These are phyloP conservation scores for Aciculosporium take DNA, from an alignment of 2,329 filamentous ascomycete genomes.

Conservation along the genomic window DNA sequence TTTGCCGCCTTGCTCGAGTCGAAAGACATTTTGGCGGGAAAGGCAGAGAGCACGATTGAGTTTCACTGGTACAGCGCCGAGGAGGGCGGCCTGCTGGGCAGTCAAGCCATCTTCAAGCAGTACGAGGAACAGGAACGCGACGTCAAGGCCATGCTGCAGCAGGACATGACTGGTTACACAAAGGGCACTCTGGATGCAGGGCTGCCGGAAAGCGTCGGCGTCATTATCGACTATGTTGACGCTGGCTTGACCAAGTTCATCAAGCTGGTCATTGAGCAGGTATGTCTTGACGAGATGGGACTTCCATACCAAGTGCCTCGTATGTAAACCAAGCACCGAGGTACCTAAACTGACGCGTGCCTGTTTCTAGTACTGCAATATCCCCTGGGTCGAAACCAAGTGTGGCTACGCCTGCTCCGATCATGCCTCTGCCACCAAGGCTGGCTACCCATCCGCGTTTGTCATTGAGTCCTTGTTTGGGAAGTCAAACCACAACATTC, in stretches of 20 bases:
- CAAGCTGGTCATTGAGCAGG: conserved; percentile 64
- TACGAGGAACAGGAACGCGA: conserved; percentile 62
- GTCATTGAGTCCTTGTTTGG: conserved; percentile 63
- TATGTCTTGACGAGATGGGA: too few species aligned
- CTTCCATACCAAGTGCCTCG: too few species aligned
- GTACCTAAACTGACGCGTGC: neutral
- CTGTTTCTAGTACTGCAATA: conserved; percentile 59
- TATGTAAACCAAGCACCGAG: too few species aligned
- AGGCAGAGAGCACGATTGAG: conserved; percentile 74
- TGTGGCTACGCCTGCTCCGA: conserved; percentile 78
- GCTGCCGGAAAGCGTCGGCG: conserved; percentile 70
- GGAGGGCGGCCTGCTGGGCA: conserved; percentile 75
- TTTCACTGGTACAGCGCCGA: conserved; percentile 96
- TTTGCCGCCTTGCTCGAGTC: conserved; percentile 66
- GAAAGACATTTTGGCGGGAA: conserved; percentile 53
- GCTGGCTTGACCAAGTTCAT: conserved; percentile 72
- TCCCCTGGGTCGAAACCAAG: conserved; percentile 76
- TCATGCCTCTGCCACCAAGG: conserved; percentile 59
- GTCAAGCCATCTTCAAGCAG: conserved; percentile 72
- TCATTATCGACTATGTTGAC: conserved; percentile 88
- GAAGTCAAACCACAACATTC: conserved; percentile 52
- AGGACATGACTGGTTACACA: conserved; percentile 92
- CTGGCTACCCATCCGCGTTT: conserved; percentile 60
- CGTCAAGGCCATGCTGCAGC: conserved; percentile 93
- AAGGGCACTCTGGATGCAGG: conserved; percentile 72